Evolutionary conservation across 1,284 basidiomycete genomes (phyloP), one percentile per base, ranked within the genome.

Genomic region (Melampsora occidentalis): DNA sequence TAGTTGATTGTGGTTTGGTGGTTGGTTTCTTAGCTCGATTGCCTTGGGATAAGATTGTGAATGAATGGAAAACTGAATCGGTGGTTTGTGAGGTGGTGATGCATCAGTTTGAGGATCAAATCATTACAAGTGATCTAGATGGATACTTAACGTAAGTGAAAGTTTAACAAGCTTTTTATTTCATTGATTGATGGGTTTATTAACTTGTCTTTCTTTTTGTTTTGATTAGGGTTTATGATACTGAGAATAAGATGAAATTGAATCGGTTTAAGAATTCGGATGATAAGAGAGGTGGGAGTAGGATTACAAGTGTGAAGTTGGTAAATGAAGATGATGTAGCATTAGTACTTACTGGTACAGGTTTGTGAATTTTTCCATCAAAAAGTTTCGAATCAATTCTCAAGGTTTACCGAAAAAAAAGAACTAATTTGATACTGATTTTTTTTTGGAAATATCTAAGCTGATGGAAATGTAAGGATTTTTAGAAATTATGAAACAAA

Each of bases 31-130:
- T 31, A 63, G 33, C 33, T 12, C 28, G 28, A 28, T 22, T 63
- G 7, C 62, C 62, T 18, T 63, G 62, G 62, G 62, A 63, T 31
- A 28, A 7, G 33, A 31, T 63, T 20, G 62, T 63, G 28, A 63
- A 63, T 63, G 33, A 35, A 20, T 63, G 62, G 62, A 63, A 63
- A 20, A 35, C 25, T 20, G 62, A 63, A 35, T 28, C 28, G 10
- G 20, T 20, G 28, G 48, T 69, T 22, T 39, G 20, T 18, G 51
- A 69, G 4, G 14, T 76, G 16, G 42, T 76, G 57, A 69, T 76
- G 67, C 73, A 76, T 76, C 73, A 69, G 42, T 76, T 76, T 48
- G 73, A 76, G 53, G 51, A 69, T 64, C 73, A 76, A 39, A 35
- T 76, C 39, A 69, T 76, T 51, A 28, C 42, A 16, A 61, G 65